phyloP scores from a whole-genome alignment of 495 filamentous ascomycete genomes.

The Daldinia decipiens region DNA sequence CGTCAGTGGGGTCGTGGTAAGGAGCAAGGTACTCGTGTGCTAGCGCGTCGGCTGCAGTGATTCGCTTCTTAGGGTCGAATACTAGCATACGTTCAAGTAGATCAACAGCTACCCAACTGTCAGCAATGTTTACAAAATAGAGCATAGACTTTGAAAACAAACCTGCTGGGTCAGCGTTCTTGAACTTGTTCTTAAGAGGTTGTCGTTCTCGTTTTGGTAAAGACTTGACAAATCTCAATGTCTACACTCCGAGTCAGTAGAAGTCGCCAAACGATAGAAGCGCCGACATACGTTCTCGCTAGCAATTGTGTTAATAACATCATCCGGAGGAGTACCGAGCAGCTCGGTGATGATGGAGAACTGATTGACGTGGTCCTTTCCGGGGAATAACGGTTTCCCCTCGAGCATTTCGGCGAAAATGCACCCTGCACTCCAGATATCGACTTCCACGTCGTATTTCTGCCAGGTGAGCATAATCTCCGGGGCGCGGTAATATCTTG shows the following conservation, averaged over 20 bases:
- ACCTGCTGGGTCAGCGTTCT: constrained; percentile 94
- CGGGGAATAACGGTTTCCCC: constrained; percentile 97
- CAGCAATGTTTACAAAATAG: constrained; percentile 13
- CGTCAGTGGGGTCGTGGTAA: constrained; percentile 96
- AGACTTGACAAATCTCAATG: constrained; percentile 95
- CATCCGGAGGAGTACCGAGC: constrained; percentile 95
- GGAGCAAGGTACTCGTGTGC: constrained; percentile 93
- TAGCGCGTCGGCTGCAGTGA: constrained; percentile 84
- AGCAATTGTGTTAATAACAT: constrained; percentile 98
- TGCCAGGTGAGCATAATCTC: constrained; percentile 99
- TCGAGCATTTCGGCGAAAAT: constrained; percentile 99
- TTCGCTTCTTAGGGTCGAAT: constrained; percentile 92
- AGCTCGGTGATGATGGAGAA: constrained; percentile 99
- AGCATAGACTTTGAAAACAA: constrained; percentile 46
- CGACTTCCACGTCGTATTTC: constrained; percentile 99
- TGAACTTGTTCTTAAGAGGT: constrained; percentile 90
- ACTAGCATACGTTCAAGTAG: constrained; percentile 97
- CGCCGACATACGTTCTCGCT: constrained; percentile 85
- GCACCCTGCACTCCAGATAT: constrained; percentile 99
- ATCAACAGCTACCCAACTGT: constrained; percentile 76
- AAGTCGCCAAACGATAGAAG: neutral
- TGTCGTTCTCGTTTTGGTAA: constrained; percentile 95
- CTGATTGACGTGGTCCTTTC: constrained; percentile 99
- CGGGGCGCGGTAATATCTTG: constrained; percentile 96
- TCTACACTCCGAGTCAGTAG: constrained; percentile 63